Evolutionary conservation across 73 alveolate species (phyloP).

Genomic region (Symbiodinium natans): DNA sequence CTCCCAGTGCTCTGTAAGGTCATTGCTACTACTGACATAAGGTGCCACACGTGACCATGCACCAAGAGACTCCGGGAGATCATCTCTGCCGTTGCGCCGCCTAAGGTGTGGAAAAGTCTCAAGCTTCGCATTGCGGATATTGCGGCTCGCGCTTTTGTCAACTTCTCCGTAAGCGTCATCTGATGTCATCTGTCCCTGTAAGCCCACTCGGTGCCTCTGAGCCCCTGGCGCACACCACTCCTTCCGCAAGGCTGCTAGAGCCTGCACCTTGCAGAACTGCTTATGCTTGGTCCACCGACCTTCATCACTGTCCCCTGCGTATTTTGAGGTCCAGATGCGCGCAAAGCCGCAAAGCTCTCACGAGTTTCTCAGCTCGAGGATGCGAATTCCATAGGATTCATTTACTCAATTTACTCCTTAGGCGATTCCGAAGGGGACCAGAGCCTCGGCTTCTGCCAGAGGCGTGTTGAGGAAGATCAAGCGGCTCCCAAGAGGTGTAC

Average conservation of each 20-base stretch:
- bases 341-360: background rate
- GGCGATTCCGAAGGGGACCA: too few relatives aligned
- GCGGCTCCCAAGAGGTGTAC: constrained; percentile 32
- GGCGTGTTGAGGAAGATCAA: constrained; percentile 72
- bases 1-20: too few relatives aligned
- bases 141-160: background rate
- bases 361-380: background rate
- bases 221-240: constrained; percentile 27
- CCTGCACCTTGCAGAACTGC: constrained; percentile 16
- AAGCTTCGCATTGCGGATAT: background rate
- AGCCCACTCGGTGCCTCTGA: background rate
- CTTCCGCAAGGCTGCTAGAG: constrained; percentile 62
- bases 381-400: background rate
- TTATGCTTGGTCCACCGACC: background rate
- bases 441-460: constrained; percentile 24
- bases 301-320: background rate
- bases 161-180: background rate
- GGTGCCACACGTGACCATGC: too few relatives aligned
- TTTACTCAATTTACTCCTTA: background rate
- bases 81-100: background rate
- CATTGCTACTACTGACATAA: too few relatives aligned
- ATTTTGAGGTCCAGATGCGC: background rate
- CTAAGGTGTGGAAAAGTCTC: background rate
- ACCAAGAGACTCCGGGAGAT: background rate
- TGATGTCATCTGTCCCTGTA: background rate